phyloP scores from a whole-genome alignment of 768 basidiomycete species.

The Phaffia tasmanica region DNA sequence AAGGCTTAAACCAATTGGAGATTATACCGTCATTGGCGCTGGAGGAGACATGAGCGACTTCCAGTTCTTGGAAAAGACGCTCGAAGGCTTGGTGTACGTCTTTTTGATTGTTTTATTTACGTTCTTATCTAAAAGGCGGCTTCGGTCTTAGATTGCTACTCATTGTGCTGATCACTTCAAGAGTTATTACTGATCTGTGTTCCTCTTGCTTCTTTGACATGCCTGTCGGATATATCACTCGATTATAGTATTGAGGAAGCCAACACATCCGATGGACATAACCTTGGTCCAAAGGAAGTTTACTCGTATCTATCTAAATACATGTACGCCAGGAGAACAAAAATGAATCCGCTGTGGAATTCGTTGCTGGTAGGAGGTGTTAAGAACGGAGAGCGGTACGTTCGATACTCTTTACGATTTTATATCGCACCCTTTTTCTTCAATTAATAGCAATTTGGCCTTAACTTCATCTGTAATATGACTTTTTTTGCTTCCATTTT shows the following conservation, averaged over 20 bases:
- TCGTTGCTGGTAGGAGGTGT: slow-evolving; percentile 82
- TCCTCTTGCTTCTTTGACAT: neutral
- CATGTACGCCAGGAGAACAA: slow-evolving; percentile 77
- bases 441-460: neutral
- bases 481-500: neutral
- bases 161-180: neutral
- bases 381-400: slow-evolving; percentile 68
- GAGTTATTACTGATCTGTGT: neutral
- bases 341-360: slow-evolving; percentile 94
- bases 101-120: neutral
- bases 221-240: neutral
- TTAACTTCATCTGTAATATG: neutral
- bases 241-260: slow-evolving; percentile 51
- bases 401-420: slow-evolving; percentile 14
- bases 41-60: slow-evolving; percentile 97
- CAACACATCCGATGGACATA: slow-evolving; percentile 68
- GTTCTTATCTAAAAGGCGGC: neutral
- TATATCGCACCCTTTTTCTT: neutral
- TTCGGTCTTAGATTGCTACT: neutral
- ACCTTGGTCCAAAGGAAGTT: slow-evolving; percentile 73
- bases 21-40: slow-evolving; percentile 76
- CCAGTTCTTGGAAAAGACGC: slow-evolving; percentile 71
- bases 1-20: slow-evolving; percentile 73
- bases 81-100: slow-evolving; percentile 58
- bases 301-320: slow-evolving; percentile 83